Evolutionary conservation across 495 filamentous ascomycete species (phyloP), one percentile per base, ranked within the genome.

Genomic region (Daldinia vernicosa): DNA sequence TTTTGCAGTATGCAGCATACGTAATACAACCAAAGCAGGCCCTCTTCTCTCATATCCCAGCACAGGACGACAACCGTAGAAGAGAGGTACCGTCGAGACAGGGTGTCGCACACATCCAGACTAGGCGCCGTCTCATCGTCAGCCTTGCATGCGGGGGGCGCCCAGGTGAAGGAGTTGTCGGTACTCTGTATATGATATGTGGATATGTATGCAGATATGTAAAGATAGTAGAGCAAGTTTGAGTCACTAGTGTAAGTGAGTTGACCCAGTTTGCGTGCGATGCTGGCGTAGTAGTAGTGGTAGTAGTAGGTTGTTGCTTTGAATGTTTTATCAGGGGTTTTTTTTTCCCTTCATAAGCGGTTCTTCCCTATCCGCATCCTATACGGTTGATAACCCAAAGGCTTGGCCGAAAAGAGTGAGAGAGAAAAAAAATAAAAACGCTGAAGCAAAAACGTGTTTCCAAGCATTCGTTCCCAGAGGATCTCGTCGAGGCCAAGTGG

Each of bases 1-100:
- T 57, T 69, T 63, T 69, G 66, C 66, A 69, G 70, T 35, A 69
- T 70, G 70, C 70, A 69, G 70, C 64, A 61, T 66, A 73, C 66
- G 61, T 63, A 66, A 69, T 73, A 73, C 70, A 66, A 73, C 70
- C 66, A 73, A 73, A 66, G 65, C 64, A 60, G 65, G 60, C 69
- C 69, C 47, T 60, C 57, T 61, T 24, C 26, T 57, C 59, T 22
- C 30, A 19, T 53, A 40, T n/a, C 43, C 17, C 11, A 24, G 19
- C 27, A n/a, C 57, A 60, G 50, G 56, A 60, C 50, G 28, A 32
- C 30, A 53, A 35, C 63, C 51, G 45, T 65, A 35, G 24, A 15
- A 43, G 8, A 14, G 51, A 26, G 27, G 15, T 37, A 19, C 30
- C 17, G 32, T 60, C 19, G 32, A 60, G 40, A 47, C 53, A 60